phyloP scores from a whole-genome alignment of 345 rosid genomes.

The Syzygium jambos region DNA sequence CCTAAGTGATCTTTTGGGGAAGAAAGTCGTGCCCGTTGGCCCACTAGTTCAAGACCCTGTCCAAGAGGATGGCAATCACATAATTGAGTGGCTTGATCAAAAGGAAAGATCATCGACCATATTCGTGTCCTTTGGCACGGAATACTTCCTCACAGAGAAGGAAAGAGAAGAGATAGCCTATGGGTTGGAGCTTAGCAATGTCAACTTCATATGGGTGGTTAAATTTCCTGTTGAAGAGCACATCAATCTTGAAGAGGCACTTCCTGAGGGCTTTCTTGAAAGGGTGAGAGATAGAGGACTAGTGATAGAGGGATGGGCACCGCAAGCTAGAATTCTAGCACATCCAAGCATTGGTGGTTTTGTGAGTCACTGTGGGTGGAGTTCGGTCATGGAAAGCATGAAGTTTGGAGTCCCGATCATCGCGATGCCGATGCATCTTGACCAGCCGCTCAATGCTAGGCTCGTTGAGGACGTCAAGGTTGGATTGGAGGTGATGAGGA shows the following conservation, averaged over 20 bases:
- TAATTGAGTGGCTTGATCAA: constrained; percentile 20
- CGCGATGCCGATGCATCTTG: constrained; percentile 19
- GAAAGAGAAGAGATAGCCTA: constrained; percentile 24
- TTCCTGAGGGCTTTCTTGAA: constrained; percentile 17
- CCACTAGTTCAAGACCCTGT: constrained; percentile 14
- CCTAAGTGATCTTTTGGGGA: background rate
- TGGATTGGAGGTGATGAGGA: constrained; percentile 10
- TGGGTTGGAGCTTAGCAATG: constrained; percentile 19
- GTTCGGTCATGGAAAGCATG: constrained; percentile 21
- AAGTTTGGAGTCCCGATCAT: constrained; percentile 14
- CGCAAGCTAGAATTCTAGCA: constrained; percentile 12
- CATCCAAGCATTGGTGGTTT: constrained; percentile 19
- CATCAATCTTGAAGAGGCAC: constrained; percentile 1
- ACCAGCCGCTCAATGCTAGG: constrained; percentile 12
- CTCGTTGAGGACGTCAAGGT: background rate
- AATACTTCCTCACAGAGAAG: constrained; percentile 12
- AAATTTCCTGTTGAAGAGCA: constrained; percentile 13
- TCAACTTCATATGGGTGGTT: constrained; percentile 26
- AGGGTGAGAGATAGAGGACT: constrained; percentile 17
- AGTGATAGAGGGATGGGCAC: constrained; percentile 27
- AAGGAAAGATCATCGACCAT: constrained; percentile 10
- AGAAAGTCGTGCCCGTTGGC: constrained; percentile 21
- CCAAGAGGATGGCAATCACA: background rate
- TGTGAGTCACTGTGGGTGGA: constrained; percentile 25
- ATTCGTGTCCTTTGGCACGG: constrained; percentile 31